Conservation (phyloP, 202 grass and related monocot species). For the Saccharum hybrid region DNA sequence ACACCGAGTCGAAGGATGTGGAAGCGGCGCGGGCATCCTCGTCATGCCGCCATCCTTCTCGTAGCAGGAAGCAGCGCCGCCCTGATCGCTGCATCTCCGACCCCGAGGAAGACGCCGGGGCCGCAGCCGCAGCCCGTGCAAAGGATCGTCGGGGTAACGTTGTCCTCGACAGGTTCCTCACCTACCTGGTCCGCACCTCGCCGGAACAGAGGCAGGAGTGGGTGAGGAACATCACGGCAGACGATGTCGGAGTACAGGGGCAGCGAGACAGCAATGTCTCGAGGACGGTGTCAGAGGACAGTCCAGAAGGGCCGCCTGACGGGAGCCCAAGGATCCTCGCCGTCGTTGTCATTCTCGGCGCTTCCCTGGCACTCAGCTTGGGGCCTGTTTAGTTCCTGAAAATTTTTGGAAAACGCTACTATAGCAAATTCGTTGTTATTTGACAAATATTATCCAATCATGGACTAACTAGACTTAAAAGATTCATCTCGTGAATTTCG, state of each 20-base stretch:
- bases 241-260: background rate
- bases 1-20: background rate
- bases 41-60: background rate
- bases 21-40: background rate
- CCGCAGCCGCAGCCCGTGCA: background rate
- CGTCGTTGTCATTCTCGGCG: slow-evolving; percentile 41
- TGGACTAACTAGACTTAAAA: too few relatives aligned
- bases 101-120: slow-evolving; percentile 10
- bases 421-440: too few relatives aligned
- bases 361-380: slow-evolving; percentile 29
- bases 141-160: slow-evolving; percentile 19
- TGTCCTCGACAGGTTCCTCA: slow-evolving; percentile 33
- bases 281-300: background rate
- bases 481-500: too few relatives aligned
- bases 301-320: background rate
- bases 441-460: too few relatives aligned
- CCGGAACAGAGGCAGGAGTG: slow-evolving; percentile 14
- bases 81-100: slow-evolving; percentile 39
- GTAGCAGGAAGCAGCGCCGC: slow-evolving; percentile 35
- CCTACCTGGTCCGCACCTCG: background rate
- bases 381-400: too few relatives aligned
- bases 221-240: background rate
- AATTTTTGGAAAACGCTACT: too few relatives aligned
- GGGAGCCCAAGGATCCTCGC: background rate
- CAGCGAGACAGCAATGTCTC: background rate